These are phyloP conservation scores for Plasmodium fragile DNA, from an alignment of 169 alveolate genomes.

Conservation along the genomic window DNA sequence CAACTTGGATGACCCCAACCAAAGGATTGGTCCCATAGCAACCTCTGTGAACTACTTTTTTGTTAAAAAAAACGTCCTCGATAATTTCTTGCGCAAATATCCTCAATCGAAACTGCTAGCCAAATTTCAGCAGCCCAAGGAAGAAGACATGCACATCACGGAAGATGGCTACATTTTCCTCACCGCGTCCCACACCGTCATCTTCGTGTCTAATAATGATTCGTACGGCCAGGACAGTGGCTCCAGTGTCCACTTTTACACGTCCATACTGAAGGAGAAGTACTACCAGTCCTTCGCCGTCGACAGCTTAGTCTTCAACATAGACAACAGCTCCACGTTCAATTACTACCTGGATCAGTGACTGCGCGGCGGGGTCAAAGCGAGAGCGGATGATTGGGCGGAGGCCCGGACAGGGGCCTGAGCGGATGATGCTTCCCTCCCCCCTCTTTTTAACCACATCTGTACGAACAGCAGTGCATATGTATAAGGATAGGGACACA, in stretches of 20 bases:
- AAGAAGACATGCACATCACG: conserved; percentile 31
- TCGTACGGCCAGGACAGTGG: conserved; percentile 57
- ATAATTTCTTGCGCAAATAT: neutral
- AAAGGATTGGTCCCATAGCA: conserved; percentile 32
- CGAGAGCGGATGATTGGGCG: neutral
- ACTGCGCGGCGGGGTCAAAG: neutral
- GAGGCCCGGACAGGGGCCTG: neutral
- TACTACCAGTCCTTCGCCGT: conserved; percentile 36
- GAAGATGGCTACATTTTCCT: conserved; percentile 55
- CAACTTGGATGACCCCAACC: conserved; percentile 37
- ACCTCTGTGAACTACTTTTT: conserved; percentile 56
- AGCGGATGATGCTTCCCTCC: neutral
- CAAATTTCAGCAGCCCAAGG: neutral
- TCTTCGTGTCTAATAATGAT: conserved; percentile 38
- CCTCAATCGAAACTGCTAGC: conserved; percentile 8
- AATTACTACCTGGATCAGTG: conserved; percentile 22
- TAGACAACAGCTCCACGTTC: conserved; percentile 27
- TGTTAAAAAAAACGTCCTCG: conserved; percentile 20
- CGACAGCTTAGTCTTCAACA: conserved; percentile 16
- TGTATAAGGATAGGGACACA: neutral
- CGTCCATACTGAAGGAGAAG: conserved; percentile 30
- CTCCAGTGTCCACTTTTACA: conserved; percentile 40
- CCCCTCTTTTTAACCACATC: neutral
- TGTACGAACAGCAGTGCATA: neutral
- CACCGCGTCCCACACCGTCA: conserved; percentile 30